Percentiles rank a stretch among this genome's conserved stretches.
Conservation (phyloP, 768 basidiomycete species). For the Boletus sensibilis region DNA sequence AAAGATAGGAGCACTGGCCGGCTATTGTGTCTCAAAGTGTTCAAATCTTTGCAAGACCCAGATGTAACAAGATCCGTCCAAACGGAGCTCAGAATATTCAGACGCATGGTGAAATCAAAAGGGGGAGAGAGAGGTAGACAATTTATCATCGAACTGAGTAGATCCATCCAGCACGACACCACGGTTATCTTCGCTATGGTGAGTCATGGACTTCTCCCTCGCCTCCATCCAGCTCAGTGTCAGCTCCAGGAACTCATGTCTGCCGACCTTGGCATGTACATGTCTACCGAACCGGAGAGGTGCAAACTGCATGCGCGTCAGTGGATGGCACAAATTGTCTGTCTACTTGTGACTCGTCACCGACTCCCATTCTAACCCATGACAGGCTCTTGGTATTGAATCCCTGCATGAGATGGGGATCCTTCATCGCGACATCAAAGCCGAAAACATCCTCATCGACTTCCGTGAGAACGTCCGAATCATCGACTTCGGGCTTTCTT, state of each 20-base stretch:
- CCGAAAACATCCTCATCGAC: constrained; percentile 66
- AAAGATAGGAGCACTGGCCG: constrained; percentile 29
- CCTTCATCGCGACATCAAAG: constrained; percentile 68
- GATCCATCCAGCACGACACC: constrained; percentile 32
- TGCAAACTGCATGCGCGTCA: constrained; percentile 30
- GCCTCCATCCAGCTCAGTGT: not conserved
- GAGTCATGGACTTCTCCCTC: constrained; percentile 3
- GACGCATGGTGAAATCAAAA: constrained; percentile 30
- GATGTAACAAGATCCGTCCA: constrained; percentile 18
- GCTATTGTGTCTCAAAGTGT: constrained; percentile 41
- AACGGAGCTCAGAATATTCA: constrained; percentile 38
- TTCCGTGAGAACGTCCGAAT: constrained; percentile 39
- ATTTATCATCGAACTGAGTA: constrained; percentile 42
- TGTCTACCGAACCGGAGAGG: constrained; percentile 24
- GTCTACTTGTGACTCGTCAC: not conserved
- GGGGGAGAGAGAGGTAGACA: constrained; percentile 22
- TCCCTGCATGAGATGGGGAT: constrained; percentile 58
- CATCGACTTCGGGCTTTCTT: constrained; percentile 42
- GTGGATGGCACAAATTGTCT: constrained; percentile 44
- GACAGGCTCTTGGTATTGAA: constrained; percentile 40
- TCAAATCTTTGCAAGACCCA: constrained; percentile 16
- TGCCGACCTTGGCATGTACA: constrained; percentile 34
- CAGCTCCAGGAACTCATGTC: constrained; percentile 40
- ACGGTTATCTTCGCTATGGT: constrained; percentile 42
- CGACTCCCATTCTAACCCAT: not conserved